phyloP scores from a whole-genome alignment of 441 rosid genomes.

The Erysimum cheiri region DNA sequence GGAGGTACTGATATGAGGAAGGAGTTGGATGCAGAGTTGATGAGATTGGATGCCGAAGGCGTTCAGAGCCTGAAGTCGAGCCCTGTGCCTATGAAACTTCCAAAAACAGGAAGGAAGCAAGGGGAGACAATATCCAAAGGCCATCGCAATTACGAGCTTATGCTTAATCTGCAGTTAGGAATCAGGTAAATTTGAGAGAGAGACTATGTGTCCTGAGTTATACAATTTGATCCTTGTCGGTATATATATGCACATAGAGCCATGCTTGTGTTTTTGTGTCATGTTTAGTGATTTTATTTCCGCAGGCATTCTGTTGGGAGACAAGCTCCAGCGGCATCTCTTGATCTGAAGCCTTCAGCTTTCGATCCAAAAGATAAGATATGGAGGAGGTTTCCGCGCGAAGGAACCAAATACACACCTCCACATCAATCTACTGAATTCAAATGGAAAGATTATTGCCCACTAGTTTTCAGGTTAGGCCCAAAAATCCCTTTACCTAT shows the following conservation, averaged over 20 bases:
- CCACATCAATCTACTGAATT: constrained; percentile 76
- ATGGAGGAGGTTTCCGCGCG: constrained; percentile 76
- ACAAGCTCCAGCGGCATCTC: constrained; percentile 63
- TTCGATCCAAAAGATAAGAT: constrained; percentile 78
- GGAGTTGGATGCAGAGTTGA: constrained; percentile 50
- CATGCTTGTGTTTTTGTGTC: not conserved
- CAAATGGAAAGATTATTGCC: constrained; percentile 84
- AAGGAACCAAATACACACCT: constrained; percentile 74
- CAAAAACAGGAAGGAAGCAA: constrained; percentile 50
- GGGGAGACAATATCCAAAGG: constrained; percentile 56
- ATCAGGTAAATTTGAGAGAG: constrained; percentile 43
- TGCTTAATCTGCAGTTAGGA: constrained; percentile 57
- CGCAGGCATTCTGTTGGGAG: constrained; percentile 75
- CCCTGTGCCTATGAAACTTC: constrained; percentile 47
- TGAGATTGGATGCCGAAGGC: constrained; percentile 40
- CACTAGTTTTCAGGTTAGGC: constrained; percentile 70
- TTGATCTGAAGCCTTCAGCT: constrained; percentile 69
- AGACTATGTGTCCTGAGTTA: not conserved
- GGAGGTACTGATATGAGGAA: constrained; percentile 45
- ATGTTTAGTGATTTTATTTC: constrained; percentile 9
- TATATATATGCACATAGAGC: not conserved
- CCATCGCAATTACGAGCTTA: constrained; percentile 54
- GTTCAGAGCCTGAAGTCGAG: constrained; percentile 40
- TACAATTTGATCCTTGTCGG: not conserved
- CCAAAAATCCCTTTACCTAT: not conserved